These are phyloP conservation scores for Salix purpurea DNA, from an alignment of 345 rosid species.

Conservation along the genomic window DNA sequence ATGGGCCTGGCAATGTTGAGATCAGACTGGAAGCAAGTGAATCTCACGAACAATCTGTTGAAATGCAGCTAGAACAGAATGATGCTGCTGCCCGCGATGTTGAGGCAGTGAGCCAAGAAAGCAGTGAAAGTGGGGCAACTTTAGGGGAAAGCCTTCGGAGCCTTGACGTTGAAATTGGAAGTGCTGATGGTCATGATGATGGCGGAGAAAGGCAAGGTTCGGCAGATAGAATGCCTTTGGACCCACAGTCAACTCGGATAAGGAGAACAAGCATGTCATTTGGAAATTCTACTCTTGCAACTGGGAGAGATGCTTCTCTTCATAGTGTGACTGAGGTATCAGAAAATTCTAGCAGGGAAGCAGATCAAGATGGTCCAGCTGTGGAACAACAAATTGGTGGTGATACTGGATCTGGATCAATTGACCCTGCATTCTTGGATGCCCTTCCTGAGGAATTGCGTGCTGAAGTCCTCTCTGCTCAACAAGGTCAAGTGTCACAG, in stretches of 20 bases:
- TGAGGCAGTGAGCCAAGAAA: conserved; percentile 97
- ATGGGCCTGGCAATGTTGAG: conserved; percentile 42
- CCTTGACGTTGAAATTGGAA: conserved; percentile 96
- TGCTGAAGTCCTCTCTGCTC: conserved; percentile 93
- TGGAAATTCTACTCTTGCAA: conserved; percentile 46
- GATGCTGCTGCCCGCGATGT: conserved; percentile 75
- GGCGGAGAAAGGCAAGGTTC: conserved; percentile 86
- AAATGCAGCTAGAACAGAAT: conserved; percentile 88
- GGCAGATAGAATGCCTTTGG: conserved; percentile 47
- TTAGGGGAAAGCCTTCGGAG: conserved; percentile 95
- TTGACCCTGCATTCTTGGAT: conserved; percentile 95
- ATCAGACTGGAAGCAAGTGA: conserved; percentile 41
- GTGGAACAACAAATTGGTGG: conserved; percentile 60
- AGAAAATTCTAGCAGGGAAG: conserved; percentile 81
- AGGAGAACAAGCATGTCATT: conserved; percentile 62
- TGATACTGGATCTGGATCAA: conserved; percentile 65
- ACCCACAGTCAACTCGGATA: conserved; percentile 56
- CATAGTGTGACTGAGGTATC: conserved; percentile 90
- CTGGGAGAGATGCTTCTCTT: conserved; percentile 74
- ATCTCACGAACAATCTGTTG: conserved; percentile 60
- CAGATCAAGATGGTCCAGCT: conserved; percentile 68
- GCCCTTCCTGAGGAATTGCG: conserved; percentile 97
- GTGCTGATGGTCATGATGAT: conserved; percentile 98
- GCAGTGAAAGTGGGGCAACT: conserved; percentile 93
- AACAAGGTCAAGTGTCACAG: conserved; percentile 72